Evolutionary conservation across 305 asterid genomes (phyloP).

Genomic region (Solanum hybrid): DNA sequence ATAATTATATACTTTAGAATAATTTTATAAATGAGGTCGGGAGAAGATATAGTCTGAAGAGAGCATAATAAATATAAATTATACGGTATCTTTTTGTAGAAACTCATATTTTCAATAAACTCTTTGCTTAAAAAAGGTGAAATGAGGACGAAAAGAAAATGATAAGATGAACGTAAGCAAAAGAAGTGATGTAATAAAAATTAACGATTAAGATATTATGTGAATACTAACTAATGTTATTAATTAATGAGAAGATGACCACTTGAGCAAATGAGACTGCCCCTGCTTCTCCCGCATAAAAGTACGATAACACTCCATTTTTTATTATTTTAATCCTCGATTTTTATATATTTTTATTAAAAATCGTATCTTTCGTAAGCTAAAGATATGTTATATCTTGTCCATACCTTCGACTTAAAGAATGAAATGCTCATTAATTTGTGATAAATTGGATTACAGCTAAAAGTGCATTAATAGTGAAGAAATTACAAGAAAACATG

Average conservation of each 20-base stretch:
- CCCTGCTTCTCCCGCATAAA: not conserved
- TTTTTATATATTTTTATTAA: too few species aligned
- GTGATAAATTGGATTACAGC: too few species aligned
- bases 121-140: not conserved
- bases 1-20: not conserved
- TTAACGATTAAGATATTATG: not conserved
- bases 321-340: rapidly evolving
- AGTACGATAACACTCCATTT: too few species aligned
- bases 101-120: not conserved
- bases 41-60: not conserved
- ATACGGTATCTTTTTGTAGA: not conserved
- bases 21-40: not conserved
- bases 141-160: not conserved
- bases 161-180: not conserved
- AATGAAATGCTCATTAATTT: too few species aligned
- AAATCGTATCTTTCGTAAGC: too few species aligned
- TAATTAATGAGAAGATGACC: too few species aligned
- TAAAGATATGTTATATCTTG: too few species aligned
- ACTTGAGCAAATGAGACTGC: too few species aligned
- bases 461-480: too few species aligned
- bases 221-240: not conserved
- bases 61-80: not conserved
- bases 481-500: too few species aligned
- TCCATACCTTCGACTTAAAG: too few species aligned
- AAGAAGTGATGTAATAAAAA: not conserved